These are phyloP conservation scores for Chloranthus sessilifolius DNA, from an alignment of 164 flowering plant species.

Conservation along the genomic window DNA sequence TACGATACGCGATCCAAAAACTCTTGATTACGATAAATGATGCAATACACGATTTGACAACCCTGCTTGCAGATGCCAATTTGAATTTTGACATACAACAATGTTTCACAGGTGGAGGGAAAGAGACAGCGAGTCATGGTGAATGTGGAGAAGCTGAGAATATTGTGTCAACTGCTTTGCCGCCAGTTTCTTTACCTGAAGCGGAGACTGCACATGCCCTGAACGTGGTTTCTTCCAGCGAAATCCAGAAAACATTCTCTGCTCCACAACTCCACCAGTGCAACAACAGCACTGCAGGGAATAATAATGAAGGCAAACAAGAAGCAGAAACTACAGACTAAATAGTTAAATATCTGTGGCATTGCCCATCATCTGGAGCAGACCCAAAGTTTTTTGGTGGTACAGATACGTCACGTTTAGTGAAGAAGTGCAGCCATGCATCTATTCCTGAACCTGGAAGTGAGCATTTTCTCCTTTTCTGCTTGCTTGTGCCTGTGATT, in stretches of 20 bases:
- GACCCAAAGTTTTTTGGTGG: no score
- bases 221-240: not conserved
- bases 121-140: conserved; percentile 37
- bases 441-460: no score
- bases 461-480: no score
- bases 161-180: conserved; percentile 12
- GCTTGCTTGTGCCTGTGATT: no score
- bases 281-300: conserved; percentile 23
- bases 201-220: conserved; percentile 7
- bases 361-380: no score
- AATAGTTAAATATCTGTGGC: no score
- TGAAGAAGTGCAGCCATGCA: no score
- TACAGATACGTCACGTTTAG: no score
- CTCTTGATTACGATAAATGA: no score
- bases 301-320: conserved; percentile 9
- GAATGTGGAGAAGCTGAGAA: conserved; percentile 35
- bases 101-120: conserved; percentile 40
- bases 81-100: not conserved
- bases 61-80: not conserved
- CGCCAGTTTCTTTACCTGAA: conserved; percentile 22
- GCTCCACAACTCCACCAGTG: conserved; percentile 39
- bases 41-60: no score
- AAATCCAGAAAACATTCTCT: conserved; percentile 1
- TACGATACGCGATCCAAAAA: no score
- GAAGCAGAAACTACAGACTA: no score